Evolutionary conservation across 352 stramenopile genomes (phyloP).

Genomic region (Pythium insidiosum): DNA sequence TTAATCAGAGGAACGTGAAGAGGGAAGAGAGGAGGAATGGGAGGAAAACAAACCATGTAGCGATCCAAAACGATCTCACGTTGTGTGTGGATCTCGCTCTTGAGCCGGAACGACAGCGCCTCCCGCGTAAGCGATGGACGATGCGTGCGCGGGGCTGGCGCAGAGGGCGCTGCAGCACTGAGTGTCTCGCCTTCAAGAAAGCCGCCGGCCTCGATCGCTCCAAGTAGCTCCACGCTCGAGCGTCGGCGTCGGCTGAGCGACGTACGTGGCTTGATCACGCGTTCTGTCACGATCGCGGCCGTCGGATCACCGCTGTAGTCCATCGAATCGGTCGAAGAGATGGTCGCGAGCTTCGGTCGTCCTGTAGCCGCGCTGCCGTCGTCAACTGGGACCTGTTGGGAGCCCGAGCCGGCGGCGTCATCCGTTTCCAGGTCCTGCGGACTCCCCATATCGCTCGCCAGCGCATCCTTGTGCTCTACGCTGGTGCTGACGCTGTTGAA

Average conservation of each 20-base stretch:
- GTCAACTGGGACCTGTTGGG: too few species aligned
- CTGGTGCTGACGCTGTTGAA: too few species aligned
- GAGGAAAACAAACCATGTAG: constrained; percentile 57
- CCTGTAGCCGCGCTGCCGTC: too few species aligned
- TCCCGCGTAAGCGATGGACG: constrained; percentile 10
- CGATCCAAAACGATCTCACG: constrained; percentile 58
- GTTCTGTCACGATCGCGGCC: not conserved
- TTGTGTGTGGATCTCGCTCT: constrained; percentile 34
- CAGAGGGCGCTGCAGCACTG: too few species aligned
- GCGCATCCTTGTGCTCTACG: not conserved
- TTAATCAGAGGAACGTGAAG: too few species aligned
- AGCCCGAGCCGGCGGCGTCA: too few species aligned
- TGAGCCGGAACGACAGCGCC: constrained; percentile 19
- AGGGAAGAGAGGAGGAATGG: constrained; percentile 6
- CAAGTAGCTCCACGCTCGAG: constrained; percentile 57
- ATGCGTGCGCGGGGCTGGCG: not conserved
- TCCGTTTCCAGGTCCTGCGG: too few species aligned
- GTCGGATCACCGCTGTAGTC: constrained; percentile 2
- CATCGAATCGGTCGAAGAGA: constrained; percentile 23
- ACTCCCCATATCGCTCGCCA: too few species aligned
- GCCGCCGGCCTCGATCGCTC: constrained; percentile 40
- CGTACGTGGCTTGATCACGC: constrained; percentile 6
- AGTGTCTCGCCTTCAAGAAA: not conserved
- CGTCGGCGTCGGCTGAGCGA: constrained; percentile 30
- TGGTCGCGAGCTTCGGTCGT: too few species aligned